Evolutionary conservation across 768 basidiomycete genomes (phyloP).

Genomic region (Rhizopogon vesiculosus): DNA sequence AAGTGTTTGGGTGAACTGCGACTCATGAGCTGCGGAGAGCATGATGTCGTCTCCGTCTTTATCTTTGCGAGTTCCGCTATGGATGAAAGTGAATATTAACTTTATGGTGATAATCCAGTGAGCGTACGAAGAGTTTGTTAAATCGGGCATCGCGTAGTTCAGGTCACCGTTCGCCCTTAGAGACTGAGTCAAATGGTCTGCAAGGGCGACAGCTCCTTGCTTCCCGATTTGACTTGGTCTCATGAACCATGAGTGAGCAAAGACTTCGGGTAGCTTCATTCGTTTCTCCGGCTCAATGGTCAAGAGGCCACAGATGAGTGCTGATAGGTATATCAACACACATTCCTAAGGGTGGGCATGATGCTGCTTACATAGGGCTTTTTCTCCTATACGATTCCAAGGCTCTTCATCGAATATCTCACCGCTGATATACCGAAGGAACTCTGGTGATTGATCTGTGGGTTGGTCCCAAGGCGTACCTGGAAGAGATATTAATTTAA

Average conservation of each 20-base stretch:
- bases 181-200: slow-evolving; percentile 64
- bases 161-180: slow-evolving; percentile 73
- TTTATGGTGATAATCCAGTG: not conserved
- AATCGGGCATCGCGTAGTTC: slow-evolving; percentile 58
- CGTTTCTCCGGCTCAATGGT: slow-evolving; percentile 65
- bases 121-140: slow-evolving; percentile 31
- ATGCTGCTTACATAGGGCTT: slow-evolving; percentile 55
- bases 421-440: slow-evolving; percentile 65
- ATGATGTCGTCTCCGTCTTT: slow-evolving; percentile 59
- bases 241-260: slow-evolving; percentile 68
- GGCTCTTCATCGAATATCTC: slow-evolving; percentile 71
- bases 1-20: slow-evolving; percentile 78
- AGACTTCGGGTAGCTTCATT: slow-evolving; percentile 55
- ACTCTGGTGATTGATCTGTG: slow-evolving; percentile 75
- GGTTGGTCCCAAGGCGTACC: slow-evolving; percentile 99
- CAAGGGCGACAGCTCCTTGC: slow-evolving; percentile 48
- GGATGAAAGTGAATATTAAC: not conserved
- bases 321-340: slow-evolving; percentile 34
- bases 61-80: slow-evolving; percentile 25
- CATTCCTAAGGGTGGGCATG: not conserved
- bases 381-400: slow-evolving; percentile 63
- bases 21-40: slow-evolving; percentile 47
- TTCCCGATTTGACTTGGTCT: slow-evolving; percentile 68
- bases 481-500: slow-evolving; percentile 23
- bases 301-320: slow-evolving; percentile 70